Evolutionary conservation across 176 grass and related monocot genomes (phyloP).

Genomic region (Zoysia pacifica): DNA sequence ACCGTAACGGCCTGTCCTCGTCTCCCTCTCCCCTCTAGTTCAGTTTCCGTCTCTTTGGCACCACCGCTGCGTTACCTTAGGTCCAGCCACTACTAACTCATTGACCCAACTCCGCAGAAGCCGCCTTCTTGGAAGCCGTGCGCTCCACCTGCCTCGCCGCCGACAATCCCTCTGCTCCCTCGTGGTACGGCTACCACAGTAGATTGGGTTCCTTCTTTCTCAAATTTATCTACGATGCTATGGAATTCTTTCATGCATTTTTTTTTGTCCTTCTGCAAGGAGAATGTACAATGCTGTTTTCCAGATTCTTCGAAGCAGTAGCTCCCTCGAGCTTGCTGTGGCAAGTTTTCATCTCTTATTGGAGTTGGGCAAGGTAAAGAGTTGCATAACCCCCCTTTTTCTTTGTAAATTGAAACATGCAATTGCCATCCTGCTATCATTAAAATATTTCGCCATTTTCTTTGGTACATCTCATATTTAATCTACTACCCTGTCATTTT

Average conservation of each 20-base stretch:
- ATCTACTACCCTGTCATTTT: constrained; percentile 2
- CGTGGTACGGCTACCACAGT: constrained; percentile 46
- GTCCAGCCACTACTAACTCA: constrained; percentile 17
- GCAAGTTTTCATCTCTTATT: constrained; percentile 75
- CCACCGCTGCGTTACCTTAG: not conserved
- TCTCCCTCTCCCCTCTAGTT: not conserved
- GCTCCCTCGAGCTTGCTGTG: constrained; percentile 71
- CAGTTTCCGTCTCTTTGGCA: not conserved
- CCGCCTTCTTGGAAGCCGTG: constrained; percentile 79
- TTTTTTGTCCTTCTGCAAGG: constrained; percentile 46
- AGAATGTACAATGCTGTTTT: constrained; percentile 72
- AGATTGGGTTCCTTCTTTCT: not conserved
- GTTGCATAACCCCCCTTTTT: constrained; percentile 7
- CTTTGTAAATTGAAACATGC: constrained; percentile 25
- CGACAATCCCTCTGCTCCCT: constrained; percentile 52
- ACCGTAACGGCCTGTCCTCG: constrained; percentile 47
- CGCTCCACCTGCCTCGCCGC: constrained; percentile 56
- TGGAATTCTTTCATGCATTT: constrained; percentile 20
- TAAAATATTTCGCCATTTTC: not conserved
- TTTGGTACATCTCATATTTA: constrained; percentile 23
- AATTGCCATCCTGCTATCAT: not conserved
- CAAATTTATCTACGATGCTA: not conserved
- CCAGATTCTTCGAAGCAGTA: constrained; percentile 63
- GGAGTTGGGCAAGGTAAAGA: constrained; percentile 71
- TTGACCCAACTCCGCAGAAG: constrained; percentile 35